Evolutionary conservation across 2,329 filamentous ascomycete species (phyloP), one percentile per base, ranked within the genome.

Genomic region (Pseudodiploospora longispora): DNA sequence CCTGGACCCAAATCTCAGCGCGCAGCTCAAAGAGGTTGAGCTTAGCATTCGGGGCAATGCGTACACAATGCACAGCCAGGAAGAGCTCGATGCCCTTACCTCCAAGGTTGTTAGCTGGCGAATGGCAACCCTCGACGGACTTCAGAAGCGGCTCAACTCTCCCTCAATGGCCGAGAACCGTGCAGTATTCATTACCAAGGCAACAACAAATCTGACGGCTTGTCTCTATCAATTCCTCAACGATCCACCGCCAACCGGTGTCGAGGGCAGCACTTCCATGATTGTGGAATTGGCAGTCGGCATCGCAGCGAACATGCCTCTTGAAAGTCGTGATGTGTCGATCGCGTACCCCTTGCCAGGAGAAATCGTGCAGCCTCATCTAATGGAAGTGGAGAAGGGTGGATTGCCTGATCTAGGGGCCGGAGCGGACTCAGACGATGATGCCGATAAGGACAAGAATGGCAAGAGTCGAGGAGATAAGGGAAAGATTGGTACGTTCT

Each of bases 21-120:
- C 75, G 9, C 82, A 87, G 51, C 71, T 98, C 43, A 96, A 96
- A 69, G 72, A 74, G 38, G 87, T 97, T 50, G 91, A 96, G 68
- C 78, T 83, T 53, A 94, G 89, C 60, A 89, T 98, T 49, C 83
- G 93, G 42, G 76, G 76, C 42, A 85, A 85, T 55, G 83, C 86
- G 39, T 82, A 86, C 48, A 78, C 81, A 10, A 72, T 85, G 52
- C 82, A 76, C 55, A 90, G 83, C 45, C 80, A 86, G 43, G 91
- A 96, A 59, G 91, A 97, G 60, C 87, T 85, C 54, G 89, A 97
- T 42, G 89, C 90, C 1, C 75, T 95, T 44, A 86, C 86, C 27
- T 80, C 83, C 38, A 95, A 95, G 65, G 80, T 97, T 37, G 82
- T 95, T 48, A 87, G 85, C 59, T 98, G 93, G 93, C 82, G 93